Conservation (phyloP, 257 asterid species). For the Lavandula angustifolia region DNA sequence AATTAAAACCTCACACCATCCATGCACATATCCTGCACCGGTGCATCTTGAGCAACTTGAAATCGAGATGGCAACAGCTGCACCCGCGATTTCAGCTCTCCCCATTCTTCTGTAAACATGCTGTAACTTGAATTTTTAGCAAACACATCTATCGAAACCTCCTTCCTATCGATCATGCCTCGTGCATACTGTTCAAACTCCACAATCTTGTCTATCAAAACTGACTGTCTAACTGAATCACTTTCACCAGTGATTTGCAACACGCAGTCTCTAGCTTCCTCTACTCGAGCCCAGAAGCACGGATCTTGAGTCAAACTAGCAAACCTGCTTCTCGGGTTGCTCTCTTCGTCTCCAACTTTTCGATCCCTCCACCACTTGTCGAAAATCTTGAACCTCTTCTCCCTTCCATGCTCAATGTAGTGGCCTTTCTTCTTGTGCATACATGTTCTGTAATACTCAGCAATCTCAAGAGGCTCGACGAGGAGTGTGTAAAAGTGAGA, state of each 20-base stretch:
- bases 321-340: slow-evolving; percentile 57
- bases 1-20: slow-evolving; percentile 26
- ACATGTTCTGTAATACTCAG: slow-evolving; percentile 65
- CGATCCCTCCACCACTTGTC: slow-evolving; percentile 86
- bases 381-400: slow-evolving; percentile 61
- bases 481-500: slow-evolving; percentile 74
- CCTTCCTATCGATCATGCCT: slow-evolving; percentile 63
- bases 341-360: slow-evolving; percentile 45
- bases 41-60: slow-evolving; percentile 39
- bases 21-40: slow-evolving; percentile 30
- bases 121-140: slow-evolving; percentile 77
- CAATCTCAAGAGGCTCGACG: slow-evolving; percentile 88
- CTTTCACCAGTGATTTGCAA: slow-evolving; percentile 41
- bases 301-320: slow-evolving; percentile 85
- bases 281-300: slow-evolving; percentile 88
- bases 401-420: slow-evolving; percentile 74
- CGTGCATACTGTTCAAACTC: slow-evolving; percentile 64
- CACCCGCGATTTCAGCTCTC: slow-evolving; percentile 48
- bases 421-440: slow-evolving; percentile 74
- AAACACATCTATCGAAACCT: slow-evolving; percentile 74
- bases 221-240: slow-evolving; percentile 41
- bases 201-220: slow-evolving; percentile 46
- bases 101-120: slow-evolving; percentile 64
- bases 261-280: slow-evolving; percentile 68
- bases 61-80: slow-evolving; percentile 47